Conservation (phyloP, 805 yeast genomes). For the Wickerhamiella siamensis region DNA sequence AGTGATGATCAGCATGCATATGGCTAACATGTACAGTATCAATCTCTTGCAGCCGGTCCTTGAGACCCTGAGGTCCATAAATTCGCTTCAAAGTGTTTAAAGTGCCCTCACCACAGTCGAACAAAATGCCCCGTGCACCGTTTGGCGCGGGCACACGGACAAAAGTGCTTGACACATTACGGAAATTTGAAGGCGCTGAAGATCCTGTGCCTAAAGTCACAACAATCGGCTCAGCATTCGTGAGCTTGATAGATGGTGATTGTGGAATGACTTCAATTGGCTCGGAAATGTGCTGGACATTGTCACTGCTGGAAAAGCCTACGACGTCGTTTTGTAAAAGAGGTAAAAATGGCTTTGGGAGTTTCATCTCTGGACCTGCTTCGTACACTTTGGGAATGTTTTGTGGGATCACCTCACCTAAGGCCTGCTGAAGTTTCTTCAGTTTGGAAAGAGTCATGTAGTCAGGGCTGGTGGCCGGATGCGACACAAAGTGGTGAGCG, state of each 20-base stretch:
- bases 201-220: slow-evolving; percentile 87
- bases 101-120: slow-evolving; percentile 96
- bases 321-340: not conserved
- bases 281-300: not conserved
- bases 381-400: slow-evolving; percentile 18
- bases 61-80: slow-evolving; percentile 34
- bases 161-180: slow-evolving; percentile 75
- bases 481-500: slow-evolving; percentile 55
- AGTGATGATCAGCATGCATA: slow-evolving; percentile 93
- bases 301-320: not conserved
- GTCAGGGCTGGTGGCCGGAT: slow-evolving; percentile 48
- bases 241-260: not conserved
- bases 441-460: slow-evolving; percentile 43
- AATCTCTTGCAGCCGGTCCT: slow-evolving; percentile 42
- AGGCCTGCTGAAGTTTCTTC: slow-evolving; percentile 25
- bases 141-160: slow-evolving; percentile 45
- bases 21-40: slow-evolving; percentile 64
- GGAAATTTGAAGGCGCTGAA: slow-evolving; percentile 67
- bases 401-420: slow-evolving; percentile 20
- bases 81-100: slow-evolving; percentile 54
- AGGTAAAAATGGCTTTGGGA: slow-evolving; percentile 7
- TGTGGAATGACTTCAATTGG: not conserved
- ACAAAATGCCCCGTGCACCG: slow-evolving; percentile 29
- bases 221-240: slow-evolving; percentile 31
- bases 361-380: slow-evolving; percentile 6